Evolutionary conservation across 2,329 filamentous ascomycete species (phyloP).

Genomic region (Cytospora piceicola): DNA sequence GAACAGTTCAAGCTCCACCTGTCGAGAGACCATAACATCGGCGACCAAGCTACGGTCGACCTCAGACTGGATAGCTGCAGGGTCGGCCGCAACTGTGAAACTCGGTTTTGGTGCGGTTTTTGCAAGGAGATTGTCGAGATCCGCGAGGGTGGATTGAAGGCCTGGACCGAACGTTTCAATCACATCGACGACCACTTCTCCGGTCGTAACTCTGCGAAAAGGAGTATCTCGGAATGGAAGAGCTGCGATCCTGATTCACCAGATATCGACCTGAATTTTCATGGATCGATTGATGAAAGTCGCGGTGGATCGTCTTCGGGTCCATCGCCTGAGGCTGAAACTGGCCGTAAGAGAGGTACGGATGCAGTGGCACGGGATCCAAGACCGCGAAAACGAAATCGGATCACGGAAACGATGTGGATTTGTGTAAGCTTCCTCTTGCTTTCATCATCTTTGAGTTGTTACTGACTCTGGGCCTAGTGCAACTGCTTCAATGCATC

Average conservation of each 20-base stretch:
- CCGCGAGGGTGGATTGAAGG: conserved; percentile 52
- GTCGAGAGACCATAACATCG: conserved; percentile 49
- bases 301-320: conserved; percentile 9
- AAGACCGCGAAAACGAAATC: conserved; percentile 10
- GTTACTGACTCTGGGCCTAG: conserved; percentile 19
- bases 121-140: conserved; percentile 64
- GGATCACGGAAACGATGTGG: conserved; percentile 20
- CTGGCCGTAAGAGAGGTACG: conserved; percentile 15
- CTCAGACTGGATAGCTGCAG: conserved; percentile 56
- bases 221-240: conserved; percentile 61
- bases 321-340: background rate
- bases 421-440: conserved; percentile 23
- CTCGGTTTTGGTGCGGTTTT: conserved; percentile 87
- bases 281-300: conserved; percentile 20
- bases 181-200: conserved; percentile 78
- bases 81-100: conserved; percentile 66
- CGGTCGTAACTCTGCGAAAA: conserved; percentile 49
- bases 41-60: conserved; percentile 41
- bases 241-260: conserved; percentile 39
- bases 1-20: conserved; percentile 68
- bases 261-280: conserved; percentile 13
- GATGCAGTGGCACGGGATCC: conserved; percentile 6
- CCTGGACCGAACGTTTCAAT: conserved; percentile 57
- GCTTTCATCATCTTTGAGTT: background rate
- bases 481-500: conserved; percentile 24